Evolutionary conservation across 2,329 filamentous ascomycete species (phyloP).

Genomic region (Chalaropsis ovoidea): DNA sequence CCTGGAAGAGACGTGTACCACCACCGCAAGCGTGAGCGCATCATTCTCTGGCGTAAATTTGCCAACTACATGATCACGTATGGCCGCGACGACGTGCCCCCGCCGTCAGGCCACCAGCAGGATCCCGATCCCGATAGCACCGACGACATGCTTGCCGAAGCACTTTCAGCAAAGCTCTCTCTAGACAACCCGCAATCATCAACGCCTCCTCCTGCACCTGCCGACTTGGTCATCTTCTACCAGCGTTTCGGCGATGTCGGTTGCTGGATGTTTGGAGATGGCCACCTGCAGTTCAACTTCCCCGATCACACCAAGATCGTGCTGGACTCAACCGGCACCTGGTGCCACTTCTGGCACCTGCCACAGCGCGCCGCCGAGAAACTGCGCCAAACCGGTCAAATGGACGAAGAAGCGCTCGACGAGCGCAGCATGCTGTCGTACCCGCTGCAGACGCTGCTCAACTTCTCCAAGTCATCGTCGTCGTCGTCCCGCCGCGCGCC

Average conservation of each 20-base stretch:
- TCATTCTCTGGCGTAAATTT: slow-evolving; percentile 63
- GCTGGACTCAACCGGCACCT: slow-evolving; percentile 61
- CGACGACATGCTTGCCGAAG: slow-evolving; percentile 19
- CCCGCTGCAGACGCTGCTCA: slow-evolving; percentile 61
- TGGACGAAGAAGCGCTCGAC: slow-evolving; percentile 59
- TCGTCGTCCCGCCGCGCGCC: slow-evolving; percentile 32
- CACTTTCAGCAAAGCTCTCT: slow-evolving; percentile 20
- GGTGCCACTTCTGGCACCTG: slow-evolving; percentile 69
- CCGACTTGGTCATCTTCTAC: slow-evolving; percentile 65
- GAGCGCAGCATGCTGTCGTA: slow-evolving; percentile 62
- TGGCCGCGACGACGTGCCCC: slow-evolving; percentile 54
- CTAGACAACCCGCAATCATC: slow-evolving; percentile 14
- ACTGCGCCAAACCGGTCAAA: slow-evolving; percentile 54
- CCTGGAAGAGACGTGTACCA: slow-evolving; percentile 55
- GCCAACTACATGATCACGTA: slow-evolving; percentile 66
- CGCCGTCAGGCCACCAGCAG: slow-evolving; percentile 29
- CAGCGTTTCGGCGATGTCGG: slow-evolving; percentile 72
- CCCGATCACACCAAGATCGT: slow-evolving; percentile 81
- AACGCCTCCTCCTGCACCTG: slow-evolving; percentile 31
- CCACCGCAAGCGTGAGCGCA: slow-evolving; percentile 54
- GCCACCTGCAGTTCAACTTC: slow-evolving; percentile 75
- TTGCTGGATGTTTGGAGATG: slow-evolving; percentile 72
- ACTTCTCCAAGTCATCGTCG: slow-evolving; percentile 49
- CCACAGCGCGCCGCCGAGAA: slow-evolving; percentile 58
- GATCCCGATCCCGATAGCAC: slow-evolving; percentile 17